These are phyloP conservation scores for Mallotus japonicus DNA, from an alignment of 441 rosid species.

Conservation along the genomic window DNA sequence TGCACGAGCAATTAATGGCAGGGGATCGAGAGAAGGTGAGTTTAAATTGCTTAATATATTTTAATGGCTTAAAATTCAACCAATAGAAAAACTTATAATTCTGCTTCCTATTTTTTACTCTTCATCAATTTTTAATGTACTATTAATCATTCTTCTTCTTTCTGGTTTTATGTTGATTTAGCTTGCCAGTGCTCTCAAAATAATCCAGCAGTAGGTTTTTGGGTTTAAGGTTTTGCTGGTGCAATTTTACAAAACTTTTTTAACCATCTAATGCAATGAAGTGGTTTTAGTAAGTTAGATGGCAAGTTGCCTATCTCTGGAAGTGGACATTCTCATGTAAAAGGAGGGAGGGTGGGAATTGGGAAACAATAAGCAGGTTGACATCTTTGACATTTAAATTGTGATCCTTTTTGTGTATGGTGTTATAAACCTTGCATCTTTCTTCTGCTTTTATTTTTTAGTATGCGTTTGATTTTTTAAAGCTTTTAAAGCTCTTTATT, in stretches of 20 bases:
- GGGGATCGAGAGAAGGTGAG: slow-evolving; percentile 80
- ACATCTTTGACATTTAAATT: too few species aligned
- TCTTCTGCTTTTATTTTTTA: too few species aligned
- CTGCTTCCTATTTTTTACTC: neutral
- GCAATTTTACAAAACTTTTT: neutral
- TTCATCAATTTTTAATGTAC: neutral
- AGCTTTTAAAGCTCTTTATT: too few species aligned
- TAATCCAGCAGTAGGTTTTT: neutral
- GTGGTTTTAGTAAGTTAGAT: too few species aligned
- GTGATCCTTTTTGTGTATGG: too few species aligned
- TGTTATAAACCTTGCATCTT: too few species aligned
- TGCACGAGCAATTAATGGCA: slow-evolving; percentile 47
- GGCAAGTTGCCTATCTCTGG: neutral
- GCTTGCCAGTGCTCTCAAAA: neutral
- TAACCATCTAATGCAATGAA: neutral
- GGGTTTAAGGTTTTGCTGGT: neutral
- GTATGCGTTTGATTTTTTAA: too few species aligned
- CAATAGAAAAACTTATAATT: neutral
- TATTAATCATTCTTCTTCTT: too few species aligned
- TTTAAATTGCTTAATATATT: slow-evolving; percentile 10
- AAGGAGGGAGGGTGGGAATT: too few species aligned
- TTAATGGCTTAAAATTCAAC: neutral
- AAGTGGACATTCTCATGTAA: neutral
- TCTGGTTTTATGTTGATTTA: neutral
- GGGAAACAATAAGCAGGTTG: too few species aligned